Evolutionary conservation across 2,329 filamentous ascomycete species (phyloP).

Genomic region (Rutstroemia sydowiana): DNA sequence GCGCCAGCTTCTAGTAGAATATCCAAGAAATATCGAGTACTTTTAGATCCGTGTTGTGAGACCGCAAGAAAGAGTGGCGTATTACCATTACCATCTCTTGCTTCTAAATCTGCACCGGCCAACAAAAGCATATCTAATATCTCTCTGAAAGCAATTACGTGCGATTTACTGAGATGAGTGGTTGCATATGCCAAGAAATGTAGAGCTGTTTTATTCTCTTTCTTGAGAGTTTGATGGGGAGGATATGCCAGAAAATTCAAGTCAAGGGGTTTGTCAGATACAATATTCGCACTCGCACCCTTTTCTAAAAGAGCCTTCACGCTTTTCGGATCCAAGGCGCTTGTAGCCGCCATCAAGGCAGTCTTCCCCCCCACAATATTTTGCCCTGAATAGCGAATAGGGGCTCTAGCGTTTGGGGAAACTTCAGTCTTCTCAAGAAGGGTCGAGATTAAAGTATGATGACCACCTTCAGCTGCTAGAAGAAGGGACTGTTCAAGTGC

Average conservation of each 20-base stretch:
- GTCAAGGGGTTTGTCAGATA: neutral
- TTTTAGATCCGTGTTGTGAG: neutral
- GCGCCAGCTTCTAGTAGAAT: constrained; percentile 7
- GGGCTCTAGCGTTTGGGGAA: neutral
- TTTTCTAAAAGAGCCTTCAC: neutral
- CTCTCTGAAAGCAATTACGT: neutral
- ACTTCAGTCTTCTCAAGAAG: neutral
- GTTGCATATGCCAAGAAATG: neutral
- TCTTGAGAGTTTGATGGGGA: too few relatives aligned
- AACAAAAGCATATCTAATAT: constrained; percentile 14
- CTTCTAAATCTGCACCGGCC: constrained; percentile 23
- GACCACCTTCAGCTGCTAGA: neutral
- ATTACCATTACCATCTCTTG: constrained; percentile 9
- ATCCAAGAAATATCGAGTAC: neutral
- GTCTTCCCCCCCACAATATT: neutral
- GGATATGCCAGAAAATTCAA: too few relatives aligned
- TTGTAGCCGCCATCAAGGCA: neutral
- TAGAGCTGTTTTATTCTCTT: neutral
- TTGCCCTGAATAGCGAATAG: neutral
- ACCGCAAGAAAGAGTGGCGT: constrained; percentile 16
- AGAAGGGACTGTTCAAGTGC: neutral
- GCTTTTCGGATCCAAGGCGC: neutral
- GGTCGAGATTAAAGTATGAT: neutral
- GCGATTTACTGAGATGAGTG: neutral
- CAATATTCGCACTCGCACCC: neutral